A percentile compares a stretch with the other conserved stretches of the same genome.
phyloP scores from a whole-genome alignment of 2,329 filamentous ascomycete species.

The Neonectria faginata region DNA sequence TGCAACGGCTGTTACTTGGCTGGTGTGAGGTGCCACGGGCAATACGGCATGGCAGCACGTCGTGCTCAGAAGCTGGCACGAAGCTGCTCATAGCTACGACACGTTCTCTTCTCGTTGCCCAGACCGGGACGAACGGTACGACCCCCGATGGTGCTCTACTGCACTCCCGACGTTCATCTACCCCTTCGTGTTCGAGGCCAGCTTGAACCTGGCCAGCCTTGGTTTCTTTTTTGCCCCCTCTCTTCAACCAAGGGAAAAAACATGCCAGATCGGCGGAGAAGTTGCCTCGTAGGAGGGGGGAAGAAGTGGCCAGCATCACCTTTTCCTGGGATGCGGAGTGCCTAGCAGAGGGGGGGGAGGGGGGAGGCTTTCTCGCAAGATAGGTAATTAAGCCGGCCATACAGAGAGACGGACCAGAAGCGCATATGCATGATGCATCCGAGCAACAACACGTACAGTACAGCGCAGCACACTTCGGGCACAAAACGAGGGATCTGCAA shows the following conservation, averaged over 20 bases:
- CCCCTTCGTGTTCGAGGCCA: background rate
- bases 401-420: background rate
- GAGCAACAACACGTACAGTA: background rate
- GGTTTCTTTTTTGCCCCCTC: background rate
- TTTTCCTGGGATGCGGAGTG: background rate
- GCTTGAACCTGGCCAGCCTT: background rate
- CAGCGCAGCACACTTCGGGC: background rate
- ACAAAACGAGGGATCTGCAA: background rate
- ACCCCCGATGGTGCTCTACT: background rate
- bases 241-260: background rate
- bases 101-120: background rate
- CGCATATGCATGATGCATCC: background rate
- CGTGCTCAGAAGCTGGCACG: background rate
- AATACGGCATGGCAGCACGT: background rate
- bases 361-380: too few relatives aligned
- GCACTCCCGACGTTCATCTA: background rate
- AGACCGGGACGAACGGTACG: background rate
- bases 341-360: background rate
- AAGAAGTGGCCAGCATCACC: background rate
- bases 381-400: background rate
- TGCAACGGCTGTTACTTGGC: background rate
- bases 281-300: background rate
- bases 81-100: background rate
- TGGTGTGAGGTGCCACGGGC: background rate
- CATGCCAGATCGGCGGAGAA: background rate